Conservation (phyloP, 1,139 yeast species). For the Debaryomyces udenii region DNA sequence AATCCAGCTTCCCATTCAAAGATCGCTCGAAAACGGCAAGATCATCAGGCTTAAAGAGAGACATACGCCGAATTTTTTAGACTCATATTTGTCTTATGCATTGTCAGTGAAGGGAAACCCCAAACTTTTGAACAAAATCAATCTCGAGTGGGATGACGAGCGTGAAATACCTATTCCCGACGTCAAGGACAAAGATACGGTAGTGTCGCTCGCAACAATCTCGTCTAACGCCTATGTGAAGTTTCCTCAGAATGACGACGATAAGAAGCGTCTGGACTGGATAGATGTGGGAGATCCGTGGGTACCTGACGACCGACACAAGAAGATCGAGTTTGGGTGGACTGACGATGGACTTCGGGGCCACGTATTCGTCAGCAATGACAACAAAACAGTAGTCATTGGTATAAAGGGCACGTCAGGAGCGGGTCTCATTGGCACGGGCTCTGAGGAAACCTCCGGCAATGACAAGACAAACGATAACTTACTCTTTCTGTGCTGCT, state of each 20-base stretch:
- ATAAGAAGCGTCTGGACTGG: constrained; percentile 69
- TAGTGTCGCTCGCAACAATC: constrained; percentile 78
- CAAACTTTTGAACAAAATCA: constrained; percentile 39
- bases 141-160: constrained; percentile 58
- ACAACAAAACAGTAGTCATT: constrained; percentile 69
- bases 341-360: constrained; percentile 82
- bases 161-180: constrained; percentile 65
- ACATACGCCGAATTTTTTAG: constrained; percentile 62
- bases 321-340: constrained; percentile 75
- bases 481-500: constrained; percentile 88
- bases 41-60: constrained; percentile 59
- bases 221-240: constrained; percentile 91
- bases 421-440: constrained; percentile 74
- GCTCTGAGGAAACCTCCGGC: constrained; percentile 73
- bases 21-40: constrained; percentile 19
- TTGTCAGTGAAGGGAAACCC: constrained; percentile 48
- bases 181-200: constrained; percentile 69
- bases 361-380: constrained; percentile 77
- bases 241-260: constrained; percentile 66
- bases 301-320: constrained; percentile 42
- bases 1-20: constrained; percentile 32
- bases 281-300: constrained; percentile 71
- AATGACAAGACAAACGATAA: constrained; percentile 89
- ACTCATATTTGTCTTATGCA: constrained; percentile 65
- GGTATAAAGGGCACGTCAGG: constrained; percentile 94